These are phyloP conservation scores for Anaeromyces robustus DNA, from an alignment of 192 early-diverging fungal species.

Conservation along the genomic window DNA sequence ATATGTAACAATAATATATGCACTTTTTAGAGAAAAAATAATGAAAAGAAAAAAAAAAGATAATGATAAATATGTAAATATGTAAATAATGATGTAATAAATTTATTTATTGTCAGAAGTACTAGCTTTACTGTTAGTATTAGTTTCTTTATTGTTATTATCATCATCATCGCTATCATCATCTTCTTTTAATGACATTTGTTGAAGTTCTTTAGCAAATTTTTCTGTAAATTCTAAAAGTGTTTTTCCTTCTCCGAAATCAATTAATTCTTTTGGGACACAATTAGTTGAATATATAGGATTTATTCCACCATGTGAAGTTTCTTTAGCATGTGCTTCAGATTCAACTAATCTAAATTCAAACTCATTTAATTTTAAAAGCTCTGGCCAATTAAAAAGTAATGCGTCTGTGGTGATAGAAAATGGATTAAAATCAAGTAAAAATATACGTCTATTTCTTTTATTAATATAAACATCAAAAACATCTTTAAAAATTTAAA, in stretches of 20 bases:
- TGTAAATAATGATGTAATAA: too few relatives aligned
- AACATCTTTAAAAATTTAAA: conserved; percentile 40
- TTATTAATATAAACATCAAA: conserved; percentile 79
- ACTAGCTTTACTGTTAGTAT: too few relatives aligned
- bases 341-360: conserved; percentile 16
- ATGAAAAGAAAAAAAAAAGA: too few relatives aligned
- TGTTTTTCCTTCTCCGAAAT: conserved; percentile 49
- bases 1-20: too few relatives aligned
- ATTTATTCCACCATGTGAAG: conserved; percentile 6
- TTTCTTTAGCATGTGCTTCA: conserved; percentile 10
- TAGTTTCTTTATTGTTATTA: not conserved
- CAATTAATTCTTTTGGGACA: conserved; percentile 56
- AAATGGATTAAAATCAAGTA: conserved; percentile 92
- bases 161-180: not conserved
- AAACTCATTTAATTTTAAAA: conserved; percentile 18
- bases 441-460: conserved; percentile 37
- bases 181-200: conserved; percentile 7
- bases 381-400: conserved; percentile 70
- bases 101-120: too few relatives aligned
- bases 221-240: conserved; percentile 50
- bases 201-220: conserved; percentile 30
- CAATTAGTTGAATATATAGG: conserved; percentile 47
- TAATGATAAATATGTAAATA: too few relatives aligned
- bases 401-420: conserved; percentile 59
- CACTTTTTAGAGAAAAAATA: too few relatives aligned